Evolutionary conservation across 345 rosid genomes (phyloP).

Genomic region (Cardiospermum halicacabum): DNA sequence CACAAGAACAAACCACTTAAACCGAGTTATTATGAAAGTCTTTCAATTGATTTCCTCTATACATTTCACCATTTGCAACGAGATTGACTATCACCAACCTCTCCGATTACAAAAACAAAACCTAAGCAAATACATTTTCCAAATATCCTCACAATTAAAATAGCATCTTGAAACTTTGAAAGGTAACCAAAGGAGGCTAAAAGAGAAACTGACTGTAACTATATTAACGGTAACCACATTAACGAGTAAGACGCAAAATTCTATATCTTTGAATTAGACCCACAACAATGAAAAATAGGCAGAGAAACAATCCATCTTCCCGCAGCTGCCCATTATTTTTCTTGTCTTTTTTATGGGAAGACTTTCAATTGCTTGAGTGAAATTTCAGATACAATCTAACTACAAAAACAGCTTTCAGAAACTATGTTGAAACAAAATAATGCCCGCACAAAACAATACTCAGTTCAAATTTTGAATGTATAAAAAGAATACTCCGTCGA

Average conservation of each 20-base stretch:
- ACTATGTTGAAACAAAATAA: slow-evolving; percentile 36
- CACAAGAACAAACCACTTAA: no score
- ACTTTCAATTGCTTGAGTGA: slow-evolving; percentile 5
- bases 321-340: slow-evolving; percentile 24
- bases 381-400: slow-evolving; percentile 26
- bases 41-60: no score
- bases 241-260: neutral
- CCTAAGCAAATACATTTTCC: no score
- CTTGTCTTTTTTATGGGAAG: slow-evolving; percentile 16
- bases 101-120: no score
- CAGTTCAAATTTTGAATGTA: slow-evolving; percentile 15
- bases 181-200: no score
- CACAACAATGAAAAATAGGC: neutral
- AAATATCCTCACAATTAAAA: no score
- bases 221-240: no score
- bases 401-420: slow-evolving; percentile 22
- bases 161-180: no score
- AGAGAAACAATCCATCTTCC: neutral
- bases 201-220: no score
- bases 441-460: slow-evolving; percentile 18
- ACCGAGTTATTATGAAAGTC: no score
- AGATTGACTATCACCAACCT: no score
- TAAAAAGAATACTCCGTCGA: slow-evolving; percentile 31
- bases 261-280: neutral
- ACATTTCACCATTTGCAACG: no score